Evolutionary conservation across 805 yeast genomes (phyloP).

Genomic region (Kluyveromyces wickerhamii): DNA sequence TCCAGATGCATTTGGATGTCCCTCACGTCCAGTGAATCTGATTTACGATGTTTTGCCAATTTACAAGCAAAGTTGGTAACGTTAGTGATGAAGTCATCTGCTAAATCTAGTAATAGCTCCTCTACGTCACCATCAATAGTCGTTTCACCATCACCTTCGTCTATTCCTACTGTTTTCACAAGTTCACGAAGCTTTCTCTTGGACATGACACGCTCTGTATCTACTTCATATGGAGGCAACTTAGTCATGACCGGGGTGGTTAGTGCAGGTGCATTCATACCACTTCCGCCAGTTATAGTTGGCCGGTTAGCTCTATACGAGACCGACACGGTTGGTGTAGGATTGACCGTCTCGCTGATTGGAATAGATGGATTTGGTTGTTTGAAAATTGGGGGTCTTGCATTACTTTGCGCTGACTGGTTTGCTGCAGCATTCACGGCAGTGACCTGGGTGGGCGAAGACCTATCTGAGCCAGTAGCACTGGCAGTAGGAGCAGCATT

Average conservation of each 20-base stretch:
- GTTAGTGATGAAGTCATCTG: constrained; percentile 89
- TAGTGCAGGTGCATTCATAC: constrained; percentile 59
- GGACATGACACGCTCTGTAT: constrained; percentile 73
- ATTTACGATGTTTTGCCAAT: constrained; percentile 87
- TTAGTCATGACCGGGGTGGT: constrained; percentile 68
- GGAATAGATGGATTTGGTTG: constrained; percentile 53
- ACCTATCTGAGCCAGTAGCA: constrained; percentile 19
- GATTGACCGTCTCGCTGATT: constrained; percentile 60
- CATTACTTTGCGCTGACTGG: constrained; percentile 17
- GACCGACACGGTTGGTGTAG: constrained; percentile 59
- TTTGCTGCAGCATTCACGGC: constrained; percentile 45
- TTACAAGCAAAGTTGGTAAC: constrained; percentile 93
- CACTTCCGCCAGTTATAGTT: constrained; percentile 75
- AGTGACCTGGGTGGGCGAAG: constrained; percentile 33
- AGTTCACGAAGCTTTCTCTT: constrained; percentile 86
- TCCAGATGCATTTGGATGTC: constrained; percentile 91
- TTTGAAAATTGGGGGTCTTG: constrained; percentile 30
- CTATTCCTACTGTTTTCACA: constrained; percentile 72
- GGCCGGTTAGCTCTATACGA: constrained; percentile 67
- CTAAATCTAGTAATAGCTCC: constrained; percentile 80
- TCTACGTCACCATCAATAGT: constrained; percentile 93
- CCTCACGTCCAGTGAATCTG: constrained; percentile 76
- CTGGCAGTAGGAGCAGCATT: constrained; percentile 18
- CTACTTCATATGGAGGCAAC: constrained; percentile 76
- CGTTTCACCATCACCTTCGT: constrained; percentile 87